Evolutionary conservation across 2,329 filamentous ascomycete genomes (phyloP).

Genomic region (Fusarium brachygibbosum): DNA sequence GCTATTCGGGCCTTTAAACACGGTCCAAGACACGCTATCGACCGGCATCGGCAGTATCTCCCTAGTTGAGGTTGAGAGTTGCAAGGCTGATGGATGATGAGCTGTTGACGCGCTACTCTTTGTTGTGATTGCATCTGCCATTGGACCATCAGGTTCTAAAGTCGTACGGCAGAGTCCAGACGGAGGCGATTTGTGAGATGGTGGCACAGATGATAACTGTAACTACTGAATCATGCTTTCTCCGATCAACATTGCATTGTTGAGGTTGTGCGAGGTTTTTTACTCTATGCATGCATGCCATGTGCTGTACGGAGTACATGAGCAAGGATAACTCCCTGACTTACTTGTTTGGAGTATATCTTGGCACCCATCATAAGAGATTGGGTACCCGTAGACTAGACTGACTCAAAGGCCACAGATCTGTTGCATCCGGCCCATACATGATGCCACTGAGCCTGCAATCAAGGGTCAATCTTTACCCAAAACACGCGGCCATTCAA

Average conservation of each 20-base stretch:
- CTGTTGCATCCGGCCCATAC: conserved; percentile 4
- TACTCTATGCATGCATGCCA: background rate
- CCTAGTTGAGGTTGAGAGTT: conserved; percentile 12
- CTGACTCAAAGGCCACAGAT: conserved; percentile 23
- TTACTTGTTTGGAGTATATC: conserved; percentile 2
- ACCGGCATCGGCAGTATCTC: conserved; percentile 29
- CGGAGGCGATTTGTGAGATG: background rate
- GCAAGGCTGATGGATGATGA: conserved; percentile 20
- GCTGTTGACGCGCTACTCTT: background rate
- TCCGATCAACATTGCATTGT: background rate
- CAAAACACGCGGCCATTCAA: background rate
- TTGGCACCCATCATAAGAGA: background rate
- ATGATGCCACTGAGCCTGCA: background rate
- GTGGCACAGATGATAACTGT: background rate
- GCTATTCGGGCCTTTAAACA: conserved; percentile 34
- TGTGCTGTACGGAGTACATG: background rate
- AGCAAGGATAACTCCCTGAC: conserved; percentile 1
- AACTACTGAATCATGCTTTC: background rate
- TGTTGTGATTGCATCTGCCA: background rate
- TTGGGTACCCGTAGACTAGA: background rate
- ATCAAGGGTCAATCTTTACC: background rate
- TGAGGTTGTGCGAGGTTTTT: conserved; percentile 6
- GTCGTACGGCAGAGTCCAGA: background rate
- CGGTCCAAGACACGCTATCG: conserved; percentile 16
- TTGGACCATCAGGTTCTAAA: conserved; percentile 3